Base-by-base conservation (phyloP, 1,139 yeast genomes). In the Sugiyamaella sp. region DNA sequence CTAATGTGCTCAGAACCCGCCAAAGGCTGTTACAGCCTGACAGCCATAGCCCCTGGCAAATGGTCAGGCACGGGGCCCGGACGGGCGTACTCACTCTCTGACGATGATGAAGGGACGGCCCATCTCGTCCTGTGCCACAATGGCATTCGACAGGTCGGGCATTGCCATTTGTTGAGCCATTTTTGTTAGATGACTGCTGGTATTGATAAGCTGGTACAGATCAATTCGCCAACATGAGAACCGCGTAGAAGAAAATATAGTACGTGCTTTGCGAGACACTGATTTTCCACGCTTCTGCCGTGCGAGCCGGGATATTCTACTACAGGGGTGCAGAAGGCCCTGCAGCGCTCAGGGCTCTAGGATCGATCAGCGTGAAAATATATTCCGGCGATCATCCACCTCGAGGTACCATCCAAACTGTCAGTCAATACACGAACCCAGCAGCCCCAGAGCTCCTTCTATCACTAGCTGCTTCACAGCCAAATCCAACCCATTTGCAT, bases 41-140 rank as follows among this genome's bases (percentile, higher is more conserved):
- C n/a, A n/a, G n/a, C 14, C 24, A 5, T 29, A 35, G 46, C 21
- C 25, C 37, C 12, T 17, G 19, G 12, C 14, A 24, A 20, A n/a
- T n/a, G n/a, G n/a, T n/a, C n/a, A n/a, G n/a, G n/a, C 22, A 10
- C 46, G 14, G 10, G 6, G 3, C 17, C 32, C 32, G 17, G 27
- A 32, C 20, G 14, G 16, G 20, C 4, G 4, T 43, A 63, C 68
- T 51, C 46, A 65, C 70, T 95, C 99, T 71, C 95, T 82, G 53
- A 95, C 99, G 70, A 95, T 93, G 67, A 95, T 91, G 70, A 95
- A 89, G 17, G 99, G 99, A 74, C 98, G 85, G 27, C 99, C 99
- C 91, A 88, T 89, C 73, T 95, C 99, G 71, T 95, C 99, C 74
- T 93, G 98, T 4, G 99, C 98, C 76, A 93, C 89, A 66, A 93